These are phyloP conservation scores for Aspergillus sp. DNA, from an alignment of 2,329 filamentous ascomycete genomes.

Conservation along the genomic window DNA sequence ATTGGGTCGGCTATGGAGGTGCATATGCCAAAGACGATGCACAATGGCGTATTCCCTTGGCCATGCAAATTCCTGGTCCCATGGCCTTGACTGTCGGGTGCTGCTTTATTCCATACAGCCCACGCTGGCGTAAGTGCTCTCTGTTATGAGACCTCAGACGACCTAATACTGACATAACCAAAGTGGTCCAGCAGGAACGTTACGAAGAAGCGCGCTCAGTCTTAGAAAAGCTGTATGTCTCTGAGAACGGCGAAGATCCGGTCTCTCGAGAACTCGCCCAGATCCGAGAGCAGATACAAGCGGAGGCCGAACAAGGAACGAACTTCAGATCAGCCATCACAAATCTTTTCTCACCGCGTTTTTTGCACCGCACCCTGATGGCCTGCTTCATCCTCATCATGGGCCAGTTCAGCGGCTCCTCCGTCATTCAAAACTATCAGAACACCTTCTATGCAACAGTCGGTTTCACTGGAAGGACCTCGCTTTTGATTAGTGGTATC, in stretches of 20 bases:
- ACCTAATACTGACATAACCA: neutral
- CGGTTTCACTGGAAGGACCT: slow-evolving; percentile 33
- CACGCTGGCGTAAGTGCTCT: slow-evolving; percentile 14
- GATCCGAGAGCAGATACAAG: slow-evolving; percentile 15
- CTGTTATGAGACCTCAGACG: neutral
- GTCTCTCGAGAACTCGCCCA: slow-evolving; percentile 11
- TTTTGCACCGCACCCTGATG: slow-evolving; percentile 31
- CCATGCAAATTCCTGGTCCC: slow-evolving; percentile 18
- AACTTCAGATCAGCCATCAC: slow-evolving; percentile 8
- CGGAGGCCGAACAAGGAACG: slow-evolving; percentile 7
- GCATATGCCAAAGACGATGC: slow-evolving; percentile 16
- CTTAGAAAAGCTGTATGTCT: neutral
- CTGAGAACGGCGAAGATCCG: neutral
- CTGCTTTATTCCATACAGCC: slow-evolving; percentile 19
- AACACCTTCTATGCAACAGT: slow-evolving; percentile 35
- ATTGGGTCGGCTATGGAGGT: slow-evolving; percentile 41
- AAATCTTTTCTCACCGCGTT: slow-evolving; percentile 13
- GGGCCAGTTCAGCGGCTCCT: slow-evolving; percentile 35
- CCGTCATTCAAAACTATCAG: slow-evolving; percentile 41
- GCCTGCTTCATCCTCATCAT: slow-evolving; percentile 36
- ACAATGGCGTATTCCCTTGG: slow-evolving; percentile 18
- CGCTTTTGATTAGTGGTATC: slow-evolving; percentile 33
- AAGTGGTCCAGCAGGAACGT: slow-evolving; percentile 11
- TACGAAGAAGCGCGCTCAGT: slow-evolving; percentile 12
- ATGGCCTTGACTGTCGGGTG: slow-evolving; percentile 13